Conservation (phyloP, 352 stramenopile species). For the Phytopythium oedochilum region DNA sequence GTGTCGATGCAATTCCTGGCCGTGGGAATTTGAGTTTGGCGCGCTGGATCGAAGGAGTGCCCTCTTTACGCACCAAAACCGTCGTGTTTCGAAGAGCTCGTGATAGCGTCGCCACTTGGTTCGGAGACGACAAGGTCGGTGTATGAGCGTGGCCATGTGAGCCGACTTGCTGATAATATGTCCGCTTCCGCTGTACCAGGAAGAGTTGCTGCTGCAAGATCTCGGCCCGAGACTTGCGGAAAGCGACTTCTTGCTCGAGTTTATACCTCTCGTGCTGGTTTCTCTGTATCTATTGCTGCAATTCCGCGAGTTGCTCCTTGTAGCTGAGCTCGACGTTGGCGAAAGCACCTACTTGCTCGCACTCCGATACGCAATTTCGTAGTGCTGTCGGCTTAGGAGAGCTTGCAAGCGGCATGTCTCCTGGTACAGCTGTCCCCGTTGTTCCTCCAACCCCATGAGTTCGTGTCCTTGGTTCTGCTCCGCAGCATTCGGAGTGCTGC, state of each 20-base stretch:
- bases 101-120: constrained; percentile 17
- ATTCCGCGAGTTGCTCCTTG: constrained; percentile 25
- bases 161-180: constrained; percentile 37
- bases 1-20: background rate
- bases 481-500: constrained; percentile 54
- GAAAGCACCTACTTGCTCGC: constrained; percentile 23
- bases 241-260: constrained; percentile 37
- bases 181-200: constrained; percentile 46
- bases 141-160: constrained; percentile 13
- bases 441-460: constrained; percentile 58
- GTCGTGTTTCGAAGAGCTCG: constrained; percentile 38
- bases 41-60: constrained; percentile 17
- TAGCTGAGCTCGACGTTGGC: constrained; percentile 21
- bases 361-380: constrained; percentile 23
- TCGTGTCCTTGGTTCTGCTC: constrained; percentile 38
- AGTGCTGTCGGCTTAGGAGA: constrained; percentile 17
- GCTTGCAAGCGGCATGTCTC: constrained; percentile 33
- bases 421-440: constrained; percentile 38
- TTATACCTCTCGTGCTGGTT: constrained; percentile 35
- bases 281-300: constrained; percentile 37
- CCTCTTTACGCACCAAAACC: constrained; percentile 22
- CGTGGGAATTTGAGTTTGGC: constrained; percentile 22
- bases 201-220: constrained; percentile 39
- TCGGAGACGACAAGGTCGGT: constrained; percentile 8
- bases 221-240: constrained; percentile 27